Evolutionary conservation across 2,329 filamentous ascomycete species (phyloP).

Genomic region (Ascochyta rabiei): DNA sequence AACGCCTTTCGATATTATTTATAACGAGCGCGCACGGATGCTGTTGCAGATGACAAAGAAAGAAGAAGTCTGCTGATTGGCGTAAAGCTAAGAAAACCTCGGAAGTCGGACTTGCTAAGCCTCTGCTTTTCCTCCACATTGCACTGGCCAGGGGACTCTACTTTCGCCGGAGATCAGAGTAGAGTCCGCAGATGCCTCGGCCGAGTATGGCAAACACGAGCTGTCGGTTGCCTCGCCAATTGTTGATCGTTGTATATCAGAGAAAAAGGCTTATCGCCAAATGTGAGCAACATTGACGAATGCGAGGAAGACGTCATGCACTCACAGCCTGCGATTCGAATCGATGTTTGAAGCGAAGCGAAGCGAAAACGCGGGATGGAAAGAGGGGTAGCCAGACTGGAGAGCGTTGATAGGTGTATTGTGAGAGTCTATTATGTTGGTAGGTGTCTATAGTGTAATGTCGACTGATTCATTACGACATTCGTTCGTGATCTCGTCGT

Average conservation of each 20-base stretch:
- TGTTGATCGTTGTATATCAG: constrained; percentile 2
- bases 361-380: neutral
- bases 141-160: too few relatives aligned
- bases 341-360: neutral
- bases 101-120: too few relatives aligned
- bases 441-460: constrained; percentile 4
- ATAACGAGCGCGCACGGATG: too few relatives aligned
- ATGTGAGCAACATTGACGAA: neutral
- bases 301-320: constrained; percentile 2
- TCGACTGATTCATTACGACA: neutral
- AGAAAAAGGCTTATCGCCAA: neutral
- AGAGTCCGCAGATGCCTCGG: too few relatives aligned
- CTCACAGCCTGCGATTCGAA: constrained; percentile 4
- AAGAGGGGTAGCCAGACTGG: neutral
- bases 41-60: too few relatives aligned
- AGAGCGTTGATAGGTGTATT: neutral
- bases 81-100: too few relatives aligned
- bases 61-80: too few relatives aligned
- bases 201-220: too few relatives aligned
- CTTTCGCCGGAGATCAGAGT: too few relatives aligned
- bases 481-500: constrained; percentile 8
- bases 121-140: too few relatives aligned
- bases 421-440: constrained; percentile 10
- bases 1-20: too few relatives aligned
- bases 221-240: neutral